These are phyloP conservation scores for Vachellia pachyceras DNA, from an alignment of 306 rosid species.

Conservation along the genomic window DNA sequence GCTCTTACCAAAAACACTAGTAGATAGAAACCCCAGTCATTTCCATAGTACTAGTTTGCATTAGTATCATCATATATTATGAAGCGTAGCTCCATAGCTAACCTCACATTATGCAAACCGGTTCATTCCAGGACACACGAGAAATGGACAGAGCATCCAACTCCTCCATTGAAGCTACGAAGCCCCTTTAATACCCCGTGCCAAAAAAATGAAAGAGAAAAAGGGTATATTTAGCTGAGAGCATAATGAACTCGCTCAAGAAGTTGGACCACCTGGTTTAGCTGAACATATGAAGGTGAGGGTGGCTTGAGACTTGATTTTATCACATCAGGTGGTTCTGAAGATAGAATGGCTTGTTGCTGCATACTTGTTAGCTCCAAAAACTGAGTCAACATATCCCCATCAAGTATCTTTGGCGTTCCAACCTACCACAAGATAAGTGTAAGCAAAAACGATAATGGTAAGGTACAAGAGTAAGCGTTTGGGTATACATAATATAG, in stretches of 20 bases:
- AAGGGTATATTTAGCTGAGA: slow-evolving; percentile 50
- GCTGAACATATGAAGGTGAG: slow-evolving; percentile 46
- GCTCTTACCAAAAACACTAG: slow-evolving; percentile 1
- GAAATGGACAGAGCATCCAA: slow-evolving; percentile 9
- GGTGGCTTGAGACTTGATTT: slow-evolving; percentile 56
- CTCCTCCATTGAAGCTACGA: slow-evolving; percentile 3
- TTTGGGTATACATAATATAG: slow-evolving; percentile 6
- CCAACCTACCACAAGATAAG: slow-evolving; percentile 53
- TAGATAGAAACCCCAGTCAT: background rate
- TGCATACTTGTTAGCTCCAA: slow-evolving; percentile 90
- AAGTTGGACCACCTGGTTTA: slow-evolving; percentile 85
- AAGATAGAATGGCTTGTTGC: slow-evolving; percentile 72
- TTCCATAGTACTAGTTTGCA: slow-evolving; percentile 22
- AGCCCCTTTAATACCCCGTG: slow-evolving; percentile 3
- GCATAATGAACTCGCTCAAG: slow-evolving; percentile 94
- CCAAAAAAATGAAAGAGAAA: slow-evolving; percentile 4
- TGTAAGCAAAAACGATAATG: slow-evolving; percentile 24
- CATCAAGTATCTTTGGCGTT: slow-evolving; percentile 83
- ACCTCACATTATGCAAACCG: slow-evolving; percentile 6
- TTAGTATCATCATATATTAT: background rate
- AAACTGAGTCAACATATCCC: slow-evolving; percentile 92
- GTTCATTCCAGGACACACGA: slow-evolving; percentile 21
- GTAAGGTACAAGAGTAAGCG: background rate
- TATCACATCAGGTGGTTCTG: slow-evolving; percentile 46
- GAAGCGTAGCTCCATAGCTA: background rate